Percentiles rank a stretch among this genome's conserved stretches.
Conservation (phyloP, 257 asterid species). For the Solanum peruvianum region DNA sequence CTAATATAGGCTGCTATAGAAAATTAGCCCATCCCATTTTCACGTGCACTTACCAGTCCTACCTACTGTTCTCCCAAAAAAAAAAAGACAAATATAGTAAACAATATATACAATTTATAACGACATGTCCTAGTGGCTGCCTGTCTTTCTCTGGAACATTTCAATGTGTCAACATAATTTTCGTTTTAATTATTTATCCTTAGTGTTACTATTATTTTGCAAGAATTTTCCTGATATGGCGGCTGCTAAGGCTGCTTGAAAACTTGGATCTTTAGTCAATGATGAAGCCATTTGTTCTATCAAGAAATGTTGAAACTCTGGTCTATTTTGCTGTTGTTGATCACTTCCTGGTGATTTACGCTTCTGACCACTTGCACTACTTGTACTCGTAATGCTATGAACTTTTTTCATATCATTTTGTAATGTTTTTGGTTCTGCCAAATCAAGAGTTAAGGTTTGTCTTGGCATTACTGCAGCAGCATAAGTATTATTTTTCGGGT, state of each 20-base stretch:
- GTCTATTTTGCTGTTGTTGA: not conserved
- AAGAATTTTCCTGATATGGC: constrained; percentile 15
- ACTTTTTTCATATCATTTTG: not conserved
- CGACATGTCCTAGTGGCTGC: not conserved
- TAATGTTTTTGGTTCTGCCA: not conserved
- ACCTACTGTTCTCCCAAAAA: not conserved
- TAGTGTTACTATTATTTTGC: not conserved
- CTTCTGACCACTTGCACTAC: not conserved
- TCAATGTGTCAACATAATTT: not conserved
- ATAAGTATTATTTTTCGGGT: not conserved
- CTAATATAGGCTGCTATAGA: not conserved
- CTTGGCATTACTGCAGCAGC: not conserved
- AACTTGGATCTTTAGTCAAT: constrained; percentile 13
- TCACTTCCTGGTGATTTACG: not conserved
- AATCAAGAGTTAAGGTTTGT: not conserved
- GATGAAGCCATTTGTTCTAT: constrained; percentile 17
- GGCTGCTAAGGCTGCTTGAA: constrained; percentile 15
- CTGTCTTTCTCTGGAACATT: not conserved
- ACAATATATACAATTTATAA: not conserved
- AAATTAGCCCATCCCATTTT: not conserved
- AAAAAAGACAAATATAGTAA: not conserved
- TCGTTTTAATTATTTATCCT: not conserved
- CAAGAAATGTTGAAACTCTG: constrained; percentile 6
- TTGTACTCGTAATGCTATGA: not conserved
- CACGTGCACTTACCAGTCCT: not conserved